A percentile compares a stretch with the other conserved stretches of the same genome.
These are phyloP conservation scores for Astrothelium macrocarpum DNA, from an alignment of 495 filamentous ascomycete species.

Conservation along the genomic window DNA sequence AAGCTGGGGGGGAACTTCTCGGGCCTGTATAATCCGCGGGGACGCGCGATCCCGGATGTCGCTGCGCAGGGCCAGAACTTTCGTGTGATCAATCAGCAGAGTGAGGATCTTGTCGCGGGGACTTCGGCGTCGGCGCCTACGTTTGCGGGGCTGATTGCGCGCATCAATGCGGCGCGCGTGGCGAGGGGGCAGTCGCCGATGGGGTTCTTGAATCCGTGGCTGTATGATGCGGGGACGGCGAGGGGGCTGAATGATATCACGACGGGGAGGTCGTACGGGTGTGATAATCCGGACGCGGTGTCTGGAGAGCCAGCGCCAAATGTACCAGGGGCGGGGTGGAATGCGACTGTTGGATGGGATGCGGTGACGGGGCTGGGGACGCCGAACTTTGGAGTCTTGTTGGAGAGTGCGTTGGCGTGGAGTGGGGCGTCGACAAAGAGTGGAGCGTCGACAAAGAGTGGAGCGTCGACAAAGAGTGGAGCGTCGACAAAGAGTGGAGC, in stretches of 20 bases:
- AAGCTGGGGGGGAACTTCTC: conserved; percentile 37
- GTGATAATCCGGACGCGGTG: conserved; percentile 41
- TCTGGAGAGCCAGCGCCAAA: conserved; percentile 29
- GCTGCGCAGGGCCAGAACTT: conserved; percentile 51
- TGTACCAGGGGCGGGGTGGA: conserved; percentile 30
- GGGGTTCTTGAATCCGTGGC: conserved; percentile 69
- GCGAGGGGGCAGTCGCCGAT: conserved; percentile 44
- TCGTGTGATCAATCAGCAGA: conserved; percentile 46
- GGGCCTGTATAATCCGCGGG: conserved; percentile 48
- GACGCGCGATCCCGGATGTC: conserved; percentile 67
- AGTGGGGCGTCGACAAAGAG: background rate
- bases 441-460: background rate
- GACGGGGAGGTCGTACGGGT: conserved; percentile 52
- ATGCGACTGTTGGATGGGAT: conserved; percentile 51
- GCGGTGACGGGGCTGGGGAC: conserved; percentile 52
- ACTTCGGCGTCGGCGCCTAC: conserved; percentile 59
- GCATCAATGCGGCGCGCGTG: conserved; percentile 60
- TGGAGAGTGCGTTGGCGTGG: conserved; percentile 9
- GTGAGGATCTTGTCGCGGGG: conserved; percentile 44
- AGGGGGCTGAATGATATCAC: conserved; percentile 53
- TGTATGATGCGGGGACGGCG: conserved; percentile 46
- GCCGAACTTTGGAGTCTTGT: conserved; percentile 35
- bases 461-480: too few species aligned
- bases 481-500: background rate
- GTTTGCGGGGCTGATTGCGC: conserved; percentile 51